phyloP scores from a whole-genome alignment of 83 land plant species.

The Larix sibirica region DNA sequence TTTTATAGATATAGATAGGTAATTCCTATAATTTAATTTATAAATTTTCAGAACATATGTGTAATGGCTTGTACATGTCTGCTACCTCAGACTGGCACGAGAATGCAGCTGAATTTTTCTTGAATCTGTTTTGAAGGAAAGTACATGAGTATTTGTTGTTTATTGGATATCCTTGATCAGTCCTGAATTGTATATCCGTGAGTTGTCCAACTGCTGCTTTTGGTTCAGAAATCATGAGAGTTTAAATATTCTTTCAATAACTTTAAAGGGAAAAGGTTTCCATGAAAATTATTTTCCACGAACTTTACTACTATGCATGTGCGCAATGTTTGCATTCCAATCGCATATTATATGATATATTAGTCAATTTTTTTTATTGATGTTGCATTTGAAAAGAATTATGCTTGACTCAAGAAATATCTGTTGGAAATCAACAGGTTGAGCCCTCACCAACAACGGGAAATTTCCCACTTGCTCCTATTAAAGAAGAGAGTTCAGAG shows the following conservation, averaged over 20 bases:
- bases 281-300: not conserved
- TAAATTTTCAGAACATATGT: too few species aligned
- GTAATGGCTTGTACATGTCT: too few species aligned
- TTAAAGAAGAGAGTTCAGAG: slow-evolving; percentile 12
- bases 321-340: not conserved
- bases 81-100: too few species aligned
- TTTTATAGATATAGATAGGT: not conserved
- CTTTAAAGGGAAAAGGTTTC: not conserved
- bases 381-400: not conserved
- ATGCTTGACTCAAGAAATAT: not conserved
- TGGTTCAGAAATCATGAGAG: not conserved
- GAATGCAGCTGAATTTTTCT: not conserved
- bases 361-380: not conserved
- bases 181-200: not conserved
- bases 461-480: slow-evolving; percentile 13
- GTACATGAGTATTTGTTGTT: not conserved
- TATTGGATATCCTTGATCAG: not conserved
- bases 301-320: not conserved
- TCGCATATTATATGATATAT: not conserved
- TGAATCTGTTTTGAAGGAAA: not conserved
- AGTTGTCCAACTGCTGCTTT: not conserved
- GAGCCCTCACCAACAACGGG: slow-evolving; percentile 19
- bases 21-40: too few species aligned
- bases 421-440: slow-evolving; percentile 4
- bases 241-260: not conserved